phyloP scores from a whole-genome alignment of 2,329 filamentous ascomycete species.

The Berkeleyomyces basicola region DNA sequence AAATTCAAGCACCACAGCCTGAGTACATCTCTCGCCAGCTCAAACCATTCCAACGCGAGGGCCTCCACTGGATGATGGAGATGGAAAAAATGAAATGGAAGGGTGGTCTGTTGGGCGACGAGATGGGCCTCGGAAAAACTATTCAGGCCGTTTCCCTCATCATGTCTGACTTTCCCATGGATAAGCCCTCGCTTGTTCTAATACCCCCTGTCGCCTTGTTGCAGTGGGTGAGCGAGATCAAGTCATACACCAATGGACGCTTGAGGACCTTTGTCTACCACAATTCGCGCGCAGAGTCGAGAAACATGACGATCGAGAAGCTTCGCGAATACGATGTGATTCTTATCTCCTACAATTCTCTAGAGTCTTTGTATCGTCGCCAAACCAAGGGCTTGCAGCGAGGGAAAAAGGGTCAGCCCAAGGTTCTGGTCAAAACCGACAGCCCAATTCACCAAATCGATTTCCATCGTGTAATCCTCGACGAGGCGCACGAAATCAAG shows the following conservation, averaged over 20 bases:
- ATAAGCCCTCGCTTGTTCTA: constrained; percentile 67
- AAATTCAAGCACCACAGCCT: constrained; percentile 35
- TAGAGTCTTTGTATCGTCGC: constrained; percentile 85
- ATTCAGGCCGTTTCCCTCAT: constrained; percentile 95
- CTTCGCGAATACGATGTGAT: constrained; percentile 79
- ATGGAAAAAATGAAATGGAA: constrained; percentile 79
- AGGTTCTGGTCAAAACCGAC: background rate
- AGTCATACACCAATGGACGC: constrained; percentile 67
- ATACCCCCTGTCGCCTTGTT: constrained; percentile 88
- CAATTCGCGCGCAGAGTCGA: constrained; percentile 68
- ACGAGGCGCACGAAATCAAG: constrained; percentile 93
- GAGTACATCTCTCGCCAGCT: constrained; percentile 61
- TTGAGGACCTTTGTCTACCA: constrained; percentile 86
- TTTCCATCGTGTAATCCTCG: constrained; percentile 83
- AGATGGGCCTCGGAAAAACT: constrained; percentile 98
- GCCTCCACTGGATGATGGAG: constrained; percentile 81
- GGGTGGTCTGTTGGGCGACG: constrained; percentile 82
- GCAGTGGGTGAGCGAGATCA: constrained; percentile 81
- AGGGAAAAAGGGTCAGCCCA: background rate
- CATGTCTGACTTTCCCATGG: constrained; percentile 89
- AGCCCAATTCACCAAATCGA: constrained; percentile 68
- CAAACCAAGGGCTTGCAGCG: constrained; percentile 75
- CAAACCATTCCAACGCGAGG: constrained; percentile 88
- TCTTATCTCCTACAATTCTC: constrained; percentile 86
- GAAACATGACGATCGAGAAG: constrained; percentile 56